Conservation (phyloP, 345 rosid genomes). For the Moricandia arvensis region DNA sequence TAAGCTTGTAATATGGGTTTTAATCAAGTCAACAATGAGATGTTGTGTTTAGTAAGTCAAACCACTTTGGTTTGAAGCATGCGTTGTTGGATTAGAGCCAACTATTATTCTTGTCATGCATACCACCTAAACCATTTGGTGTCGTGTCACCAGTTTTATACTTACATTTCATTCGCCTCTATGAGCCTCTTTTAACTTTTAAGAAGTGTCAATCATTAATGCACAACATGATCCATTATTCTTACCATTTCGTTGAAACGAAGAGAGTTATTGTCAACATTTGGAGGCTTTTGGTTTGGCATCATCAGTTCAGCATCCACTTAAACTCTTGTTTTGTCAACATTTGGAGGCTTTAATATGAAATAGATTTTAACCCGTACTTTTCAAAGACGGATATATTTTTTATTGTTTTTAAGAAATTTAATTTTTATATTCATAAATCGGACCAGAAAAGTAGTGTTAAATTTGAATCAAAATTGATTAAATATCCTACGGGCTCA, state of each 20-base stretch:
- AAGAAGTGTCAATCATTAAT: neutral
- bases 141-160: conserved; percentile 28
- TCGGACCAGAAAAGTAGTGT: too few species aligned
- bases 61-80: conserved; percentile 22
- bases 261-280: neutral
- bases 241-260: too few species aligned
- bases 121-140: conserved; percentile 38
- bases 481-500: too few species aligned
- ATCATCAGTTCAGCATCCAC: neutral
- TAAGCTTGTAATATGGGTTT: neutral
- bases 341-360: neutral
- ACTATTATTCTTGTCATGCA: conserved; percentile 22
- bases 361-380: too few species aligned
- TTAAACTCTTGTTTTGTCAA: neutral
- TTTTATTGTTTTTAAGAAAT: too few species aligned
- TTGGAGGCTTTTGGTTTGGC: neutral
- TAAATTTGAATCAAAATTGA: too few species aligned
- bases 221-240: conserved; percentile 12
- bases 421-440: too few species aligned
- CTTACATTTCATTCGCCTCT: neutral
- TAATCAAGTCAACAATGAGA: neutral
- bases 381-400: too few species aligned
- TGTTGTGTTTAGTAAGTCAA: conserved; percentile 25
- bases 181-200: neutral
- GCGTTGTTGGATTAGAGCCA: conserved; percentile 29